Conservation (phyloP, 169 alveolate genomes). For the Haemoproteus tartakovskyi region DNA sequence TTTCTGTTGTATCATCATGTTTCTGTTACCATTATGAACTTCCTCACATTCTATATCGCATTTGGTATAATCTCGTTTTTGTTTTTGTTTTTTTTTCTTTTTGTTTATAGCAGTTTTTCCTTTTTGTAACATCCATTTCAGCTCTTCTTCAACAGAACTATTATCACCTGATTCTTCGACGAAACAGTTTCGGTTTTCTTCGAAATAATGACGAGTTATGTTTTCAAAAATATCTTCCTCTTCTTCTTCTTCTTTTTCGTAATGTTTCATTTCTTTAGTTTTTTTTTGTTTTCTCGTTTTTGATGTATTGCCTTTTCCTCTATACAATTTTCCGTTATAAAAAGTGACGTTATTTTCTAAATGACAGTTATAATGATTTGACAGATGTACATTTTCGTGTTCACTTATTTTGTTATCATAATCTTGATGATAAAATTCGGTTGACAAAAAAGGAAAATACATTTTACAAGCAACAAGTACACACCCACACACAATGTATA, state of each 20-base stretch:
- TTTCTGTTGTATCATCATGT: no score
- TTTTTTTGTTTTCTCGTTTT: background rate
- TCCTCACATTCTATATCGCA: no score
- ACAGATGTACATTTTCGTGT: slow-evolving; percentile 15
- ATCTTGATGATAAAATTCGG: slow-evolving; percentile 17
- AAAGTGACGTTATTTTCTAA: background rate
- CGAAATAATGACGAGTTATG: no score
- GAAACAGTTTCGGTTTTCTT: no score
- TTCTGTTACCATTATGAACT: no score
- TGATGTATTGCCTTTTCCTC: background rate
- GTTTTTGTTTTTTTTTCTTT: no score
- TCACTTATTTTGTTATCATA: slow-evolving; percentile 8
- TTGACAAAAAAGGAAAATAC: slow-evolving; percentile 23
- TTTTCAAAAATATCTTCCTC: background rate
- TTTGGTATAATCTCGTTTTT: no score
- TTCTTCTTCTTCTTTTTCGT: background rate
- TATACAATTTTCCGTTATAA: slow-evolving; percentile 2
- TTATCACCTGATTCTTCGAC: no score
- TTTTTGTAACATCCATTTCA: no score
- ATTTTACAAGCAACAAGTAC: slow-evolving; percentile 32
- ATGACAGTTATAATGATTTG: slow-evolving; percentile 43
- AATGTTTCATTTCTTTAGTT: slow-evolving; percentile 1
- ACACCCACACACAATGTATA: slow-evolving; percentile 27
- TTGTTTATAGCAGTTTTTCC: no score
- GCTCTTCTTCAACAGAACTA: no score